Evolutionary conservation across 2,329 filamentous ascomycete genomes (phyloP), one percentile per base, ranked within the genome.

Genomic region (Neurospora sp.): DNA sequence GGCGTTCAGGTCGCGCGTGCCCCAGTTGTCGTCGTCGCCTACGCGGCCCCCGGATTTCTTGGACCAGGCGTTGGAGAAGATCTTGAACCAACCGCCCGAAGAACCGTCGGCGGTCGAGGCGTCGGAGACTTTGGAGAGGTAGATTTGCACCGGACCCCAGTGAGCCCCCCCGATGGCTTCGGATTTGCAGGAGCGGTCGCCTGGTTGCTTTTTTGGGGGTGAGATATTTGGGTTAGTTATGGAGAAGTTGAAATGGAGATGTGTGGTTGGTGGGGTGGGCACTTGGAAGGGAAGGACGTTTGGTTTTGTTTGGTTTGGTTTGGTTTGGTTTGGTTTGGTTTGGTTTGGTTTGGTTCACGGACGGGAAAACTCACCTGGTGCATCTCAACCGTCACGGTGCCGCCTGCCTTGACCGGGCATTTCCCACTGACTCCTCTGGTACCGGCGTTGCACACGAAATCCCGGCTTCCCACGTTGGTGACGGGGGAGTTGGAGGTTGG

Each of bases 371-470:
- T 6, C 73, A 79, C 78, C 73, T 82, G 81, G 78, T 88, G 86
- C 84, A 88, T 88, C 77, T 88, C 86, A 3, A 87, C 80, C 0
- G 85, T 87, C n/a, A 87, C 81, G 1, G 79, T 83, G 4, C 79
- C 78, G 8, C 85, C 84, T 4, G 83, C 83, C 12, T 77, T 75
- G n/a, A 84, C 83, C n/a, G 78, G 74, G 75, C 84, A 86, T 71
- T 83, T 83, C 6, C 79, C 79, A 3, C 78, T 70, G 3, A 81
- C 79, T 15, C 77, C 74, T 3, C 76, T 76, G 6, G 80, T 78
- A 39, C 80, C 80, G 15, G 77, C 79, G 71, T 85, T 85, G 75
- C 84, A 86, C 67, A 80, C 77, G 19, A 85, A 79, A 73, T 82
- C 82, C 28, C 76, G 77, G 39, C 80, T 77, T 12, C 77, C 76